Evolutionary conservation across 768 basidiomycete genomes (phyloP), one percentile per base, ranked within the genome.

Genomic region (Tricholoma hemisulphureum): DNA sequence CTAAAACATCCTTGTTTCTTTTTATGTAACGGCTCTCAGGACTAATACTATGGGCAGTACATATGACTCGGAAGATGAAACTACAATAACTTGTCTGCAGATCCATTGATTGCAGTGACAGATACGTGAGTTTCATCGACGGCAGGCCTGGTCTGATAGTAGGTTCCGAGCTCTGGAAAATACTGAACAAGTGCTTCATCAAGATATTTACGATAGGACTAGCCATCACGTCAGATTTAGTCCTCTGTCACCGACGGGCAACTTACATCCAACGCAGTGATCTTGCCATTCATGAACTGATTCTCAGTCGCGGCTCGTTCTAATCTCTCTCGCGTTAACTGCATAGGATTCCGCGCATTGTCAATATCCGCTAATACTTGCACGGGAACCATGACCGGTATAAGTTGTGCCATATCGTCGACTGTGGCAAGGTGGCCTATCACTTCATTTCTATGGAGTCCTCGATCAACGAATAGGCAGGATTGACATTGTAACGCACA

Each of bases 211-310:
- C 84, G 82, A 70, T 93, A 93, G 20, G 88, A 86, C 90, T 92
- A 56, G 1, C 5, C 7, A 6, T 23, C n/a, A 53, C 53, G 39
- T 24, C 26, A 50, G 46, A 24, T 59, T 61, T 41, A 60, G 58
- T 55, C 55, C 28, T 28, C 50, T 23, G 45, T 43, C 41, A 32
- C 58, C 23, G n/a, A 41, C 31, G 28, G 13, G 26, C 63, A 14
- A 64, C 83, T 63, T 61, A 91, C 90, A 55, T 85, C 81, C 24
- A 94, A 81, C 1, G 91, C 92, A 45, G 81, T 79, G 35, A 94
- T 89, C 67, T 93, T 93, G 26, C 89, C 91, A 65, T 93, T 91
- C 88, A 92, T 91, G 62, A 92, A 93, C 66, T 93, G 92, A 67
- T 94, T 94, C 74, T 94, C 93, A 2, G 89, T 89, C 28, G 92